Base-by-base conservation (phyloP, 2,329 filamentous ascomycete species). In the Sclerotinia spermophila region DNA sequence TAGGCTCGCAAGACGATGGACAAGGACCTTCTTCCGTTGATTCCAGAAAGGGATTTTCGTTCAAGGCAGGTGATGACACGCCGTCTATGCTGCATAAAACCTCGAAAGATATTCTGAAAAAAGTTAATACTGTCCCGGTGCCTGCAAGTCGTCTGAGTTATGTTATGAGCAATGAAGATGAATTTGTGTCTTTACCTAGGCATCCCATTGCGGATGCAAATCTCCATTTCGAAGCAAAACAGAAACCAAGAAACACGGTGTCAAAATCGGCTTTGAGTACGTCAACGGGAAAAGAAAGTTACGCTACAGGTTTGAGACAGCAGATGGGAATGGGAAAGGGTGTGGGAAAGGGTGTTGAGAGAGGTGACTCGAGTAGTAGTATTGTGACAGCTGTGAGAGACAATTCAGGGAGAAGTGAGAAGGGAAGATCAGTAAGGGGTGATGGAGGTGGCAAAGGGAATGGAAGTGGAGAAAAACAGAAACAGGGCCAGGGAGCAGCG, bases 361-460 rank as follows among this genome's bases (percentile, higher is more conserved):
- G 77, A 42, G 73, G 70, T 11, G 71, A 74, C 51, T 78, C 77
- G 8, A 72, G 56, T 11, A 76, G 75, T 53, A 77, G 76, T 55
- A 62, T 74, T 15, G 61, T 79, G 5, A 78, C 77, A 3, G 76
- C 74, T 17, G 62, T 78, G 15, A 71, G 74, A 40, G 71, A 74
- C 48, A 75, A 75, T 65, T 77, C 75, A n/a, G 69, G 72, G 17
- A 27, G 40, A 15, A 69, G 68, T 30, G 68, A 65, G 1, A 13
- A 17, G 3, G 60, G 68, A 8, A 27, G 48, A 19, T 40, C 40
- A 0, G 45, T 19, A 17, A 51, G 62, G 24, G n/a, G n/a, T 1
- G 61, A 68, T 42, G 74, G 72, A 33, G 74, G 72, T 68, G 68
- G 33, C 1, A 61, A 51, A 33, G 71, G 15, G 6, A 60, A 21